Conservation (phyloP, 495 filamentous ascomycete species). For the Tuber indicum region DNA sequence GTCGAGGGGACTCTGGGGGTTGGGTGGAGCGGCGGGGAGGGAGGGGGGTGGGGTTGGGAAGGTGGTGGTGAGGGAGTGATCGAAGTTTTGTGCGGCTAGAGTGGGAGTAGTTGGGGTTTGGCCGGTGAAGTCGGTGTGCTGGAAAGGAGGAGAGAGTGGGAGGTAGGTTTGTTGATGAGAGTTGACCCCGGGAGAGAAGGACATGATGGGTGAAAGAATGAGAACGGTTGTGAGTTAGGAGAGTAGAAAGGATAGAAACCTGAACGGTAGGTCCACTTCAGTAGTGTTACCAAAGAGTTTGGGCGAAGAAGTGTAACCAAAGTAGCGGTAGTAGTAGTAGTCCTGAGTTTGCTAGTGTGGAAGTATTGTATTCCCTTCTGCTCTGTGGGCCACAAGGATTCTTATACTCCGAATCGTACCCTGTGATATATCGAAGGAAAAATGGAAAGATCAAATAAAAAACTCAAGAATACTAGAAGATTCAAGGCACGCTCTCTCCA, state of each 20-base stretch:
- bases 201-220: not conserved
- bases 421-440: not conserved
- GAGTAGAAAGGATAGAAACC: not conserved
- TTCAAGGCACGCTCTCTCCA: too few relatives aligned
- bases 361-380: not conserved
- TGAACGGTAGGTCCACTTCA: not conserved
- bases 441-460: not conserved
- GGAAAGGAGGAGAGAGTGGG: not conserved
- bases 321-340: not conserved
- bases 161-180: not conserved
- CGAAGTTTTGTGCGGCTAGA: not conserved
- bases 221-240: not conserved
- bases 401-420: not conserved
- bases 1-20: slow-evolving; percentile 1
- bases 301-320: not conserved
- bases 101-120: not conserved
- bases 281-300: not conserved
- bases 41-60: not conserved
- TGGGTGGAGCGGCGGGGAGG: not conserved
- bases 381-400: not conserved
- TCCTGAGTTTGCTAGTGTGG: not conserved
- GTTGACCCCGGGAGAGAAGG: not conserved
- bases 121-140: not conserved
- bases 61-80: not conserved
- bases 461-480: not conserved